These are phyloP conservation scores for Collybia sp. DNA, from an alignment of 768 basidiomycete species.

Conservation along the genomic window DNA sequence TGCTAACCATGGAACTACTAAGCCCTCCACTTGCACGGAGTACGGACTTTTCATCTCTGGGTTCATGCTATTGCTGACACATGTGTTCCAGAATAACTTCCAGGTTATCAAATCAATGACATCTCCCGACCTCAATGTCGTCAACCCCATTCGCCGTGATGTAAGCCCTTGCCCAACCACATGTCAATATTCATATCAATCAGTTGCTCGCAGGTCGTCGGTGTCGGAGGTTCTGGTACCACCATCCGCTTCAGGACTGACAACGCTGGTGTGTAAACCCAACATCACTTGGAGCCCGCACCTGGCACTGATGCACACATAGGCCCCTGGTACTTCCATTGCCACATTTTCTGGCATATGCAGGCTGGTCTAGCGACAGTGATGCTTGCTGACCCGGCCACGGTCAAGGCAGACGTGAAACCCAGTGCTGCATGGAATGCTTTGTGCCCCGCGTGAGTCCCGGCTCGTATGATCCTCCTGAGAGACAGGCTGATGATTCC, in stretches of 20 bases:
- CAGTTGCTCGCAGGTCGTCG: no score
- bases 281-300: no score
- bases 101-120: no score
- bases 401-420: slow-evolving; percentile 6
- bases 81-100: no score
- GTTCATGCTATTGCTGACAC: no score
- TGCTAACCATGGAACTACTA: no score
- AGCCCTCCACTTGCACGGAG: no score
- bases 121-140: neutral
- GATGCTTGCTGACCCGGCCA: slow-evolving; percentile 12
- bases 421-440: slow-evolving; percentile 12
- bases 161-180: no score
- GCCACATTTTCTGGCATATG: slow-evolving; percentile 35
- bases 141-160: slow-evolving; percentile 28
- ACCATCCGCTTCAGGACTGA: slow-evolving; percentile 4
- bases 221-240: neutral
- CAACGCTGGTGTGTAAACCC: slow-evolving; percentile 1
- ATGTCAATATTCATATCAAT: no score
- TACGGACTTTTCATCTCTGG: no score
- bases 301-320: neutral
- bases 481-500: no score
- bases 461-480: no score
- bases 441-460: slow-evolving; percentile 7
- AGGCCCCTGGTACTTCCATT: slow-evolving; percentile 21
- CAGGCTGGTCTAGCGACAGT: slow-evolving; percentile 38